Percentiles rank a stretch among this genome's conserved stretches.
These are phyloP conservation scores for Kickxella alabastrina DNA, from an alignment of 192 early-diverging fungal genomes.

Conservation along the genomic window DNA sequence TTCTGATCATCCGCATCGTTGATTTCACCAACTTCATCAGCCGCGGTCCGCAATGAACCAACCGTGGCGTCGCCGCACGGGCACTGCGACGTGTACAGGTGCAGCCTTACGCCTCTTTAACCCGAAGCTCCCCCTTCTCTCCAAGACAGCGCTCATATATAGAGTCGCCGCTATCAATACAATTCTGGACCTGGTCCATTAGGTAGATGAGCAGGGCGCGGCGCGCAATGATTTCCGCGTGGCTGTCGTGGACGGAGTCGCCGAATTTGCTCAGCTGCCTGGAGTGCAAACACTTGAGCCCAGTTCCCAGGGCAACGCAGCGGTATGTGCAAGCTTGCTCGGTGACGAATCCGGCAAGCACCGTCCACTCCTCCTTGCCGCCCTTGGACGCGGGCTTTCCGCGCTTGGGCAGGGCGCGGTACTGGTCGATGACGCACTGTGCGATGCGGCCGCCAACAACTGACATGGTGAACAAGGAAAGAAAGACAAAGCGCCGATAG, in stretches of 20 bases:
- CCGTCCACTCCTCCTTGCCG: slow-evolving; percentile 73
- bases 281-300: slow-evolving; percentile 75
- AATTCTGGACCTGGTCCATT: slow-evolving; percentile 5
- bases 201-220: slow-evolving; percentile 68
- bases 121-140: background rate
- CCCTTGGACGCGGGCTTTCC: slow-evolving; percentile 64
- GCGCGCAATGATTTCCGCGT: slow-evolving; percentile 86
- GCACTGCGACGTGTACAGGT: slow-evolving; percentile 42
- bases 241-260: slow-evolving; percentile 73
- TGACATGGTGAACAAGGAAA: slow-evolving; percentile 1
- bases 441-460: slow-evolving; percentile 45
- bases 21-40: background rate
- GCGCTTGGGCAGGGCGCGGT: slow-evolving; percentile 59
- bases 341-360: slow-evolving; percentile 72
- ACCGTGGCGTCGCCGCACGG: slow-evolving; percentile 40
- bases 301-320: slow-evolving; percentile 61
- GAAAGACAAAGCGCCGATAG: background rate
- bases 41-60: too few relatives aligned
- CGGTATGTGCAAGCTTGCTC: slow-evolving; percentile 6
- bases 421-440: slow-evolving; percentile 52
- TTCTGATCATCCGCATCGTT: background rate
- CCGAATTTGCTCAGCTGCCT: slow-evolving; percentile 59
- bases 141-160: background rate
- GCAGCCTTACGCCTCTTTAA: slow-evolving; percentile 2
- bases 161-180: background rate